Evolutionary conservation across 257 asterid species (phyloP), one percentile per base, ranked within the genome.

Genomic region (Przewalskia tangutica): DNA sequence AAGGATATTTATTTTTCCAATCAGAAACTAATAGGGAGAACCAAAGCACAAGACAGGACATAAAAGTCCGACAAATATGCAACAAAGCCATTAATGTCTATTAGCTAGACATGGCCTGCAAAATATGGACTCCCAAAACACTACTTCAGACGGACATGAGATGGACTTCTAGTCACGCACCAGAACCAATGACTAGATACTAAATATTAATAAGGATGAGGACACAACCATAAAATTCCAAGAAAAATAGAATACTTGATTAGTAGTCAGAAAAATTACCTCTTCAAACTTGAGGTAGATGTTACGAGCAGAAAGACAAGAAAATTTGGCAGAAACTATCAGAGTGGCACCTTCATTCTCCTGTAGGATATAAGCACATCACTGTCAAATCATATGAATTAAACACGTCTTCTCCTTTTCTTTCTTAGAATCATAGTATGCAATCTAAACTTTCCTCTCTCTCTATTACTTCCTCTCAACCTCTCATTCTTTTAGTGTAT

Each of bases 311-410:
- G 98, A 93, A 82, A 92, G 90, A 77, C 91, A 88, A n/a, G 98
- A 90, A 86, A 95, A 91, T 79, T 88, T 93, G 36, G 98, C 98
- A 34, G 97, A 86, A 42, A 95, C 97, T 11, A 93, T 62, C 84
- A 95, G 84, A 8, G 98, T 93, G 67, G 97, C 98, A 77, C 98
- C 98, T 89, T 93, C 98, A 40, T 92, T 90, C 86, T 94, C 97
- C 98, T 93, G 92, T 68, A 53, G 42, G 27, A 63, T 38, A 77
- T 36, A 38, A 77, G 48, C 66, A 77, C 9, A 70, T 70, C 54
- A 46, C 17, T 44, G 42, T 70, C 38, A 70, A 7, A 40, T 38
- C 77, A 40, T 40, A 38, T 67, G 77, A 40, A 40, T 67, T 40
- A 40, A 40, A 40, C 34, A 67, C 17, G 77, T 44, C 34, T 67